phyloP scores from a whole-genome alignment of 345 rosid species.

The Camelina neglecta region DNA sequence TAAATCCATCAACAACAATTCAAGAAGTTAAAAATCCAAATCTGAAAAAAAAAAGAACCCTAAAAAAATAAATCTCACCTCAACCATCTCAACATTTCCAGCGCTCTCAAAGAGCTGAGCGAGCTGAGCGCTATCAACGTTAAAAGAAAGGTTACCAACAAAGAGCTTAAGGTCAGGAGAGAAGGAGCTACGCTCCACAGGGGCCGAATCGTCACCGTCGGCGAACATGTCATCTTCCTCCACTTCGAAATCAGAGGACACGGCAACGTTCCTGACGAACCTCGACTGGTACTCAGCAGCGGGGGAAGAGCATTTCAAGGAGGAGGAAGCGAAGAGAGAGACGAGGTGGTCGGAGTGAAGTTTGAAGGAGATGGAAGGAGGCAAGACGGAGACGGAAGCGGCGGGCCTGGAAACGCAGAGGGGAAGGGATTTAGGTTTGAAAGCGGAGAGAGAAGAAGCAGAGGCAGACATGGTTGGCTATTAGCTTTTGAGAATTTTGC shows the following conservation, averaged over 20 bases:
- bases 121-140: constrained; percentile 88
- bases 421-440: constrained; percentile 58
- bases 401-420: constrained; percentile 50
- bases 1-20: background rate
- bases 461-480: constrained; percentile 66
- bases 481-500: background rate
- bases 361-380: constrained; percentile 51
- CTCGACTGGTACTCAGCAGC: constrained; percentile 44
- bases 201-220: constrained; percentile 36
- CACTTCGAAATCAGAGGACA: constrained; percentile 71
- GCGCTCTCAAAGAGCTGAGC: constrained; percentile 81
- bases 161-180: constrained; percentile 83
- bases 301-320: constrained; percentile 32
- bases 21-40: background rate
- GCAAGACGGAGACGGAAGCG: constrained; percentile 44
- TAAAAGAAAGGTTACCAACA: constrained; percentile 95
- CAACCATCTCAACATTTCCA: constrained; percentile 96
- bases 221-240: constrained; percentile 60
- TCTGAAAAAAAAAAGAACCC: constrained; percentile 20
- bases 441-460: constrained; percentile 62
- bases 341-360: constrained; percentile 45
- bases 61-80: constrained; percentile 51
- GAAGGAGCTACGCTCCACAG: constrained; percentile 54
- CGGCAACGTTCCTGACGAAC: constrained; percentile 60
- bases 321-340: constrained; percentile 48